Evolutionary conservation across 345 rosid species (phyloP), one percentile per base, ranked within the genome.

Genomic region (Trapa incisa): DNA sequence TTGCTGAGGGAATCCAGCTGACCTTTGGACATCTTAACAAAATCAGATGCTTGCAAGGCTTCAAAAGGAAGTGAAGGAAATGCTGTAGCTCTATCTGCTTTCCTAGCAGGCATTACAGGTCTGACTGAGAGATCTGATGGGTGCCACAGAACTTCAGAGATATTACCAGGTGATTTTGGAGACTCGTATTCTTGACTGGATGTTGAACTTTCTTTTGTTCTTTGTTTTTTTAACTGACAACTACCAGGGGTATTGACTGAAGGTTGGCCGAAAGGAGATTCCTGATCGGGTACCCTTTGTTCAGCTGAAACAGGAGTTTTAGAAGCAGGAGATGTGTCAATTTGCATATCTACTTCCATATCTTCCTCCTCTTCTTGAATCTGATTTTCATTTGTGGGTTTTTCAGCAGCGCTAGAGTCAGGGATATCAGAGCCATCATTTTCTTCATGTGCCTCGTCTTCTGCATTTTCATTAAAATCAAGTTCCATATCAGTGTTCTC

Each of bases 401-500:
- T 79, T 29, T 81, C 81, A 64, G 83, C 85, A 53, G 78, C 65
- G 58, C 70, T 58, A 75, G 76, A 79, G 61, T 67, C 65, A 47
- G 83, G 68, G 72, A 72, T 80, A 41, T 86, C 96, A 47, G 78
- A 72, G 39, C 83, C 91, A 65, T 88, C 95, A 67, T 80, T 47
- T 73, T 94, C 99, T 58, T 91, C 97, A 15, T 82, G 82, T 53
- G 72, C 71, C 77, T 94, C 99, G 42, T 87, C 96, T 71, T 91
- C 96, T 61, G 72, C 61, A 67, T 84, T 83, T 82, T 94, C 99
- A 72, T 87, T 80, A 78, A 94, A 94, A 83, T 94, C 92, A 75
- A 94, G 99, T 74, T 94, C 99, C 99, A 94, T 91, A 73, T 94
- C 97, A 3, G 85, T 87, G 80, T 91, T 89, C 78, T 94, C 96